phyloP scores from a whole-genome alignment of 306 rosid genomes.

The Cicer chorassanicum region DNA sequence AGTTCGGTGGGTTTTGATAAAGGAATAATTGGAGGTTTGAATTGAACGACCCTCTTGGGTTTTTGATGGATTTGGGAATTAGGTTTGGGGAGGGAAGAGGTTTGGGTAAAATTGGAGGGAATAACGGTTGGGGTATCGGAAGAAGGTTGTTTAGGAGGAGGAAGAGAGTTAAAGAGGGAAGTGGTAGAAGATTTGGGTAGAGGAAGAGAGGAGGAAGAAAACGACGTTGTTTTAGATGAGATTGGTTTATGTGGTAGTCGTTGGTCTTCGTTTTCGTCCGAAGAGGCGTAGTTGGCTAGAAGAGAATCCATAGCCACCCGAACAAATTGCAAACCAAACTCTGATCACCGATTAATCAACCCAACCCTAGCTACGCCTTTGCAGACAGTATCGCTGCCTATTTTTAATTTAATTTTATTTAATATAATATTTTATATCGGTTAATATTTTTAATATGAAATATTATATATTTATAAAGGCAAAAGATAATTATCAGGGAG shows the following conservation, averaged over 20 bases:
- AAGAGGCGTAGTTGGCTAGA: constrained; percentile 80
- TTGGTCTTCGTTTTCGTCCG: constrained; percentile 76
- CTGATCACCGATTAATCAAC: not conserved
- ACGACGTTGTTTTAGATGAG: constrained; percentile 46
- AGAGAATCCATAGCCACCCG: constrained; percentile 70
- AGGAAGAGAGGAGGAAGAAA: constrained; percentile 55
- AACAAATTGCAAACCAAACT: not conserved
- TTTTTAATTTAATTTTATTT: too few relatives aligned
- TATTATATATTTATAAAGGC: too few relatives aligned
- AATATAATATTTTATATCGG: too few relatives aligned
- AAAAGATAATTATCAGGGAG: too few relatives aligned
- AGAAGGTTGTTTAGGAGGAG: constrained; percentile 58
- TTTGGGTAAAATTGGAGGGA: constrained; percentile 4
- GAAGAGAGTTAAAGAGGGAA: constrained; percentile 62
- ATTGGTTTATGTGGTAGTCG: constrained; percentile 30
- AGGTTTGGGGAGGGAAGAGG: constrained; percentile 52
- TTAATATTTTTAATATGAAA: too few relatives aligned
- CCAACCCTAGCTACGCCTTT: not conserved
- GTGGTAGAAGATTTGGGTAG: constrained; percentile 57
- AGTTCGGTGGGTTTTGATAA: constrained; percentile 45
- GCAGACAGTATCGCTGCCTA: not conserved
- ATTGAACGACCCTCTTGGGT: constrained; percentile 69
- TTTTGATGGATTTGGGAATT: constrained; percentile 54
- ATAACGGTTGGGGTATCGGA: not conserved
- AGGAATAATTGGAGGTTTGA: constrained; percentile 71